Conservation (phyloP, 805 yeast genomes). For the Metschnikowia drakensbergensis region DNA sequence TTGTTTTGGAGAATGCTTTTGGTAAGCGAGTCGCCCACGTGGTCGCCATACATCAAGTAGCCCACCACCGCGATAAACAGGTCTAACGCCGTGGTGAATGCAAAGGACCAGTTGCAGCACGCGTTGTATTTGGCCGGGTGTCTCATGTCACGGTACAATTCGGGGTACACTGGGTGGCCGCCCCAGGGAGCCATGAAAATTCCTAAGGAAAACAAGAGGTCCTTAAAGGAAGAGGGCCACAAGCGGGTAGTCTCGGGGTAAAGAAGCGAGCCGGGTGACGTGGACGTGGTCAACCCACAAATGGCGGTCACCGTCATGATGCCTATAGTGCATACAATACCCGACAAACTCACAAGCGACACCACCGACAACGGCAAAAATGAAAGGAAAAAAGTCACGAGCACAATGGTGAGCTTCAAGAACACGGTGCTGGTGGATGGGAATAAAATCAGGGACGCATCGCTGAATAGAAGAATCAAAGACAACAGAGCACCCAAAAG, state of each 20-base stretch:
- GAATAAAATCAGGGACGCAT: constrained; percentile 45
- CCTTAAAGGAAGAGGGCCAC: constrained; percentile 31
- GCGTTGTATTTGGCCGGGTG: constrained; percentile 58
- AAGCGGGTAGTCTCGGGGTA: constrained; percentile 40
- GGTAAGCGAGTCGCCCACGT: constrained; percentile 69
- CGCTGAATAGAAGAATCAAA: constrained; percentile 56
- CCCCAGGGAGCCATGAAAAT: constrained; percentile 77
- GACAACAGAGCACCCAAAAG: constrained; percentile 59
- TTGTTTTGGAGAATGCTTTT: constrained; percentile 63
- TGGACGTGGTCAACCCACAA: constrained; percentile 42
- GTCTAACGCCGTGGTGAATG: constrained; percentile 57
- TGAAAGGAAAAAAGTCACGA: constrained; percentile 42
- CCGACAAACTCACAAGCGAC: constrained; percentile 52
- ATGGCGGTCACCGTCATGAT: constrained; percentile 43
- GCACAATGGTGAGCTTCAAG: constrained; percentile 38
- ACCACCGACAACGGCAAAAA: constrained; percentile 54
- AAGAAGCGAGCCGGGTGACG: constrained; percentile 54
- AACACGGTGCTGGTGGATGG: constrained; percentile 2
- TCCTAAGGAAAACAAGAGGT: constrained; percentile 52
- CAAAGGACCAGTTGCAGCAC: constrained; percentile 53
- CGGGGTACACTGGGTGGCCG: constrained; percentile 81
- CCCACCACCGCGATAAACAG: constrained; percentile 61
- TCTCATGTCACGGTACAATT: constrained; percentile 69
- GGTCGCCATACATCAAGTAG: constrained; percentile 74
- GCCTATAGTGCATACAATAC: constrained; percentile 52